Conservation (phyloP, 2,329 filamentous ascomycete species). For the Dothiorella sarmentorum region DNA sequence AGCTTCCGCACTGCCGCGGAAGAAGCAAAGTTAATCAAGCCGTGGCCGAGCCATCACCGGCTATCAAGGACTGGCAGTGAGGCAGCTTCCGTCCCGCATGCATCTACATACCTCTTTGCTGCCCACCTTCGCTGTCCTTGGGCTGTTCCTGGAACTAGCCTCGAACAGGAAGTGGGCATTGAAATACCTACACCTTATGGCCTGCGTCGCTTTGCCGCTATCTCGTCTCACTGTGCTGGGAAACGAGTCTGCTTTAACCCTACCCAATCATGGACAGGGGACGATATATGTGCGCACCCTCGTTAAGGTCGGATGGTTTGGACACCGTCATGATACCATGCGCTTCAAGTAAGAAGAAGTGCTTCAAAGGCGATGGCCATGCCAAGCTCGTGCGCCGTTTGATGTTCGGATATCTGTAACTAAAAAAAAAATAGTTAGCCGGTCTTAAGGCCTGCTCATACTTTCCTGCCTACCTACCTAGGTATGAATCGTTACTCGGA, state of each 20-base stretch:
- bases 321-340: background rate
- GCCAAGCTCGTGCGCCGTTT: background rate
- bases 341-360: slow-evolving; percentile 3
- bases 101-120: background rate
- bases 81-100: background rate
- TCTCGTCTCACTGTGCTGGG: background rate
- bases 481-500: no score
- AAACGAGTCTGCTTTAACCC: background rate
- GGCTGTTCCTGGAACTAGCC: background rate
- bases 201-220: background rate
- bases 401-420: no score
- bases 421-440: no score
- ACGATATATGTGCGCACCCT: background rate
- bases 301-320: background rate
- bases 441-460: no score
- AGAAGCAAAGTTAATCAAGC: slow-evolving; percentile 11
- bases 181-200: background rate
- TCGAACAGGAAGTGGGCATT: background rate
- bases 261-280: background rate
- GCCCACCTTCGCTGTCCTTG: background rate
- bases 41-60: background rate
- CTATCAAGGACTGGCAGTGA: background rate
- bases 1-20: slow-evolving; percentile 8
- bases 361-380: background rate
- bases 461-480: no score